Base-by-base conservation (phyloP, 306 rosid species). In the Fragaria nilgerrensis region DNA sequence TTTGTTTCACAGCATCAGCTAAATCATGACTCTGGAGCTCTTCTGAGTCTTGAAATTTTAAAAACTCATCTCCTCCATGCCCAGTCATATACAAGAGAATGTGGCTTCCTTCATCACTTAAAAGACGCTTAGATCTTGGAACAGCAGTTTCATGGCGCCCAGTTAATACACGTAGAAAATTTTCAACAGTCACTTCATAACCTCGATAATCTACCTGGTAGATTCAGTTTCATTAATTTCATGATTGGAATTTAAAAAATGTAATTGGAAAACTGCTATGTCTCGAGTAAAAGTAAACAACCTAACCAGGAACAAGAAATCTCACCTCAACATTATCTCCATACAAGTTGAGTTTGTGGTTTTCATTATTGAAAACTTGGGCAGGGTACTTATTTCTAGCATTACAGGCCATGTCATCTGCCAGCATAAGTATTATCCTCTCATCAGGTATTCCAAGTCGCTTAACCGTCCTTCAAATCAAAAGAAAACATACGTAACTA, bases 11-110 rank as follows among this genome's bases (percentile, higher is more conserved):
- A 62, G 88, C 98, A 89, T 95, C 98, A 68, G 98, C 98, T 78
- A 95, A 90, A 86, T 95, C 98, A 64, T 90, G 98, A 88, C 98
- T 95, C 70, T 95, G 98, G 79, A 95, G 98, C 89, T 95, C 98
- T 84, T 95, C 98, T 0, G 95, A 86, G 84, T 95, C 98, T 79
- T 95, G 98, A 83, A 95, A 95, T 84, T 95, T 95, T 87, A 95
- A 84, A 88, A 95, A 95, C 68, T 92, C 97, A 85, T 92, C 97
- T 76, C 98, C 98, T 20, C 98, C 98, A 72, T 95, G 98, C 68
- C 98, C 98, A 1, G 98, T 95, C 98, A 95, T 95, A 76, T 95
- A 95, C 69, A 95, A 80, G 72, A 92, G 92, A 80, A 95, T 89
- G 86, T 95, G 98, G 84, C 98, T 95, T 82, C 98, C 98, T 87